phyloP scores from a whole-genome alignment of 768 basidiomycete genomes.

The Terana coerulea region DNA sequence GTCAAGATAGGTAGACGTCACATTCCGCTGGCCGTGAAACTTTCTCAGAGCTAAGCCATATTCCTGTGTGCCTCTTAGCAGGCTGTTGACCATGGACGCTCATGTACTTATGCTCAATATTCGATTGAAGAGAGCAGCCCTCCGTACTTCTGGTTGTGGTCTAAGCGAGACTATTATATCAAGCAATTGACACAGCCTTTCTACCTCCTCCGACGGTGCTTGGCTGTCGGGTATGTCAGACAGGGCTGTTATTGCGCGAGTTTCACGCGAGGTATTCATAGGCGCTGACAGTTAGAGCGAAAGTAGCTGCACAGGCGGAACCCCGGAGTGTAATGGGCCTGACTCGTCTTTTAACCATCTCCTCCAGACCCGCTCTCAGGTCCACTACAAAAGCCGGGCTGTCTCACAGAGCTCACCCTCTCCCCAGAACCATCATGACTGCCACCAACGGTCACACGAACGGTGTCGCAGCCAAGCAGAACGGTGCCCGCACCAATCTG shows the following conservation, averaged over 20 bases:
- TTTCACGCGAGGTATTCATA: constrained; percentile 6
- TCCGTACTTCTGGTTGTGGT: no score
- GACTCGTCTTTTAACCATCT: constrained; percentile 14
- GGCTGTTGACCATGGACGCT: no score
- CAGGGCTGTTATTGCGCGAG: constrained; percentile 4
- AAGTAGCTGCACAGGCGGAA: neutral
- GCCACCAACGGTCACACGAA: constrained; percentile 17
- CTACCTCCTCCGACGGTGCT: no score
- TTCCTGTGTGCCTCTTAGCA: no score
- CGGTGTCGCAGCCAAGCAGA: constrained; percentile 23
- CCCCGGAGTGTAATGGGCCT: constrained; percentile 8
- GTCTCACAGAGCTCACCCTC: neutral
- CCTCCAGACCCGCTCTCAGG: constrained; percentile 5
- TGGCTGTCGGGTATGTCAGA: neutral
- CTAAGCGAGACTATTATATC: no score
- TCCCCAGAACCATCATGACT: constrained; percentile 8
- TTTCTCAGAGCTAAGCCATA: no score
- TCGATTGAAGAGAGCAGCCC: no score
- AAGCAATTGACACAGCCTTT: no score
- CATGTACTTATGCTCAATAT: no score
- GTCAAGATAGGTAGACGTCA: no score
- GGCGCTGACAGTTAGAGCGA: neutral
- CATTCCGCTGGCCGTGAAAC: no score
- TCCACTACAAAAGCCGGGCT: constrained; percentile 2
- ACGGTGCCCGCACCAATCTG: constrained; percentile 30